Conservation (phyloP, 2,329 filamentous ascomycete genomes). For the Xylaria arbuscula region DNA sequence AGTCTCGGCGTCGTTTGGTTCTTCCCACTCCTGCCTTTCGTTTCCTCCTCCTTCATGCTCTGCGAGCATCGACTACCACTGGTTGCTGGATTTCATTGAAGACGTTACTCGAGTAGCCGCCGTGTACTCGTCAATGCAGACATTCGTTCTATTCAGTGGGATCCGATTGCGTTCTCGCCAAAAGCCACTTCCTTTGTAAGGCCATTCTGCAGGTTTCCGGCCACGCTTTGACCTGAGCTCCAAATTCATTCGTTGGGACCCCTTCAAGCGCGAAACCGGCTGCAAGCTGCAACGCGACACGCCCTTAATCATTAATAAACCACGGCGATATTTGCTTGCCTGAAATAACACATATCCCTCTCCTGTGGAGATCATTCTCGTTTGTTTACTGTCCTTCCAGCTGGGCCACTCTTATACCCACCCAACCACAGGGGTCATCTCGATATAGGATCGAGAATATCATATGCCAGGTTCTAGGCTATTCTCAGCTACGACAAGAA, state of each 20-base stretch:
- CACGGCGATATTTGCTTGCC: conserved; percentile 12
- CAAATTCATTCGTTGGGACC: conserved; percentile 44
- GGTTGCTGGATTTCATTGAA: conserved; percentile 1
- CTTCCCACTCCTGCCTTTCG: conserved; percentile 22
- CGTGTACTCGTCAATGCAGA: conserved; percentile 1
- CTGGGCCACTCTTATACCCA: not conserved
- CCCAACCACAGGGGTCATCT: not conserved
- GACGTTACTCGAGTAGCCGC: not conserved
- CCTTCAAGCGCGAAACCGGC: conserved; percentile 37
- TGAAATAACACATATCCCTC: not conserved
- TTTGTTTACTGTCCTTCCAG: conserved; percentile 5
- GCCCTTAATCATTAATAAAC: conserved; percentile 18
- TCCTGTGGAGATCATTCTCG: conserved; percentile 2
- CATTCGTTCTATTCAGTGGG: conserved; percentile 12
- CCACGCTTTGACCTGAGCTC: conserved; percentile 15
- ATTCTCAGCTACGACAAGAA: conserved; percentile 15
- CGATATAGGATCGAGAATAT: not conserved
- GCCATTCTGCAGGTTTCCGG: conserved; percentile 38
- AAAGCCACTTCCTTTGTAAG: conserved; percentile 10
- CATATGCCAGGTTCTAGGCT: not conserved
- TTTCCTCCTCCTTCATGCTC: conserved; percentile 37
- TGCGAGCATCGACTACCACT: conserved; percentile 37
- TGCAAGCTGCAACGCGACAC: conserved; percentile 28
- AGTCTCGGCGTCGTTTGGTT: conserved; percentile 6
- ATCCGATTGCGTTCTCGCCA: not conserved